Percentiles rank a stretch among this genome's conserved stretches.
Evolutionary conservation across 805 yeast genomes (phyloP).

Genomic region (Metschnikowia cerradonensis): DNA sequence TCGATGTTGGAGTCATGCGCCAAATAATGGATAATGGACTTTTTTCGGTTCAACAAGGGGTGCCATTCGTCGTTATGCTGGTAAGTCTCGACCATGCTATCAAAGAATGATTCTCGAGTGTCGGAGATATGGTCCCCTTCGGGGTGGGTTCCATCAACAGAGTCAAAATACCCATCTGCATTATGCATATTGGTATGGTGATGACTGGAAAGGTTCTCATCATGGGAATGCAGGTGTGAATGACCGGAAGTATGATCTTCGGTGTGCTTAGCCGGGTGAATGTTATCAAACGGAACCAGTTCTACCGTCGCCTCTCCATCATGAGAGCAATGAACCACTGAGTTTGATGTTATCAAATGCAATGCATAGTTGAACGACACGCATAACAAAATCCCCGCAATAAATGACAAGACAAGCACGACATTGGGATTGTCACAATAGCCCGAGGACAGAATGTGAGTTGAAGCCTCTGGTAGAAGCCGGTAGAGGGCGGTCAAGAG

Average conservation of each 20-base stretch:
- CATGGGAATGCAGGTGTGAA: constrained; percentile 19
- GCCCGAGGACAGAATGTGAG: constrained; percentile 38
- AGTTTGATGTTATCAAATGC: constrained; percentile 73
- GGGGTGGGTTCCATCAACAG: neutral
- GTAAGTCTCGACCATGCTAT: neutral
- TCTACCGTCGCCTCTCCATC: constrained; percentile 30
- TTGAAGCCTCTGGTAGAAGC: constrained; percentile 64
- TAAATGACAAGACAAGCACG: constrained; percentile 43
- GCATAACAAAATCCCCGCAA: constrained; percentile 61
- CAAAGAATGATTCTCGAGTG: neutral
- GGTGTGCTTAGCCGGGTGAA: constrained; percentile 7
- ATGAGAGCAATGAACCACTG: constrained; percentile 84
- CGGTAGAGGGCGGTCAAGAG: constrained; percentile 72
- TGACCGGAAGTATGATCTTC: constrained; percentile 14
- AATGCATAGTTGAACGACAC: constrained; percentile 57
- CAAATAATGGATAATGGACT: constrained; percentile 26
- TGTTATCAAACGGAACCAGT: constrained; percentile 14
- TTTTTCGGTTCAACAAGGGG: constrained; percentile 14
- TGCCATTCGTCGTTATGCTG: neutral
- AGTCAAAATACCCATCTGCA: constrained; percentile 1
- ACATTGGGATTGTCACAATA: constrained; percentile 23
- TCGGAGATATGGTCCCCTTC: neutral
- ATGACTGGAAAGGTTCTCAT: neutral
- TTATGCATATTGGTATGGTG: neutral
- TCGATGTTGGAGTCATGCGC: constrained; percentile 18